Percentiles rank a stretch among this genome's conserved stretches.
Conservation (phyloP, 225 moss, liverwort and hornwort species). For the Polytrichum commune region DNA sequence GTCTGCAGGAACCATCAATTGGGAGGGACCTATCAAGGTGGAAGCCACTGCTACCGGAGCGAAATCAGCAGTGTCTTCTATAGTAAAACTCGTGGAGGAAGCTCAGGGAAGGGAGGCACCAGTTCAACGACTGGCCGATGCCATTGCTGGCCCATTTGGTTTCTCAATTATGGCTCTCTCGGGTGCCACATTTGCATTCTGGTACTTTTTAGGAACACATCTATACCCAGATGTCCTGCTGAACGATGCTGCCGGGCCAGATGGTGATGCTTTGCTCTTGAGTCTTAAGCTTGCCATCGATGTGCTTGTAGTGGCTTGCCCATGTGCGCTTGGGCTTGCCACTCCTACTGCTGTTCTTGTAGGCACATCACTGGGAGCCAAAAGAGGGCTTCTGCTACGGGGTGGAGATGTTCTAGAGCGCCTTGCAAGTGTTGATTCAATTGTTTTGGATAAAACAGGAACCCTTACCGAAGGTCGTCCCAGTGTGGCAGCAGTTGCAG, state of each 20-base stretch:
- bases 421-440: constrained; percentile 63
- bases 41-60: constrained; percentile 67
- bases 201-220: constrained; percentile 80
- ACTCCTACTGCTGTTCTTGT: constrained; percentile 95
- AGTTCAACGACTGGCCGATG: constrained; percentile 83
- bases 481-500: constrained; percentile 59
- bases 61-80: constrained; percentile 68
- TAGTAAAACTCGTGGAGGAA: constrained; percentile 83
- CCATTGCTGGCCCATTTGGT: constrained; percentile 86
- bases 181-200: constrained; percentile 77
- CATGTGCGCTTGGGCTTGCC: constrained; percentile 91
- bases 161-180: constrained; percentile 84
- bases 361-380: constrained; percentile 91
- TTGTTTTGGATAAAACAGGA: constrained; percentile 93
- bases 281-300: constrained; percentile 92
- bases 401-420: constrained; percentile 93
- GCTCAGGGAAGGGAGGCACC: constrained; percentile 95
- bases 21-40: constrained; percentile 91
- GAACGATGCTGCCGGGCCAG: constrained; percentile 80
- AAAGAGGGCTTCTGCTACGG: constrained; percentile 72
- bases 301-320: constrained; percentile 94
- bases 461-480: constrained; percentile 90
- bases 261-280: constrained; percentile 67
- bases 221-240: constrained; percentile 75
- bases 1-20: constrained; percentile 88